Conservation (phyloP, 805 yeast genomes). For the Ogataea parapolymorpha region DNA sequence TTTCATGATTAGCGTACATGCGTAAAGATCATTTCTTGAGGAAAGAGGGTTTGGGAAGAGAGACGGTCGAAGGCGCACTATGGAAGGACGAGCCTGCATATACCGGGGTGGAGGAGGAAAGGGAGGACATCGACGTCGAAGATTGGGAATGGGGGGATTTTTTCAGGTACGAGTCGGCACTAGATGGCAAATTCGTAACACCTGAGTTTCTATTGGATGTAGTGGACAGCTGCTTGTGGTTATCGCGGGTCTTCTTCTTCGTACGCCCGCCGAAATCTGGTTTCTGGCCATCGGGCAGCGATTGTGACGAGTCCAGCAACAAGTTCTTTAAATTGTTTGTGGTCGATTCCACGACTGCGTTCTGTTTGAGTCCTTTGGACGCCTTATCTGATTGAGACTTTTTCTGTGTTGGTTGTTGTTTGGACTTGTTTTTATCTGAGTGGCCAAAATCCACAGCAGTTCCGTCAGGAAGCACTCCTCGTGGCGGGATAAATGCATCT, state of each 20-base stretch:
- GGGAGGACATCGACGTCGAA: constrained; percentile 12
- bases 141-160: constrained; percentile 11
- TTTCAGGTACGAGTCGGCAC: constrained; percentile 17
- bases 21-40: constrained; percentile 21
- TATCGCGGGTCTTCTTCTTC: constrained; percentile 5
- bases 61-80: constrained; percentile 53
- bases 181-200: constrained; percentile 15
- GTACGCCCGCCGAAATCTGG: constrained; percentile 21
- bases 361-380: constrained; percentile 17
- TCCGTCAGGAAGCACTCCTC: constrained; percentile 32
- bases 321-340: constrained; percentile 23
- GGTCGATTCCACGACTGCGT: constrained; percentile 21
- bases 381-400: constrained; percentile 9
- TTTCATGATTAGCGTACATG: constrained; percentile 9
- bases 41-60: constrained; percentile 55
- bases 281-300: constrained; percentile 22
- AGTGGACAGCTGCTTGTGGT: constrained; percentile 3
- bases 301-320: constrained; percentile 17
- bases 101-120: constrained; percentile 21
- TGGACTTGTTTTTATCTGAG: constrained; percentile 14
- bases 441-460: constrained; percentile 27
- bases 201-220: constrained; percentile 17
- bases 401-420: constrained; percentile 14
- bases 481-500: constrained; percentile 28
- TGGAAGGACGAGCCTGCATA: constrained; percentile 59